Evolutionary conservation across 2,329 filamentous ascomycete genomes (phyloP).

Genomic region (Sarocladiaceae sp.): DNA sequence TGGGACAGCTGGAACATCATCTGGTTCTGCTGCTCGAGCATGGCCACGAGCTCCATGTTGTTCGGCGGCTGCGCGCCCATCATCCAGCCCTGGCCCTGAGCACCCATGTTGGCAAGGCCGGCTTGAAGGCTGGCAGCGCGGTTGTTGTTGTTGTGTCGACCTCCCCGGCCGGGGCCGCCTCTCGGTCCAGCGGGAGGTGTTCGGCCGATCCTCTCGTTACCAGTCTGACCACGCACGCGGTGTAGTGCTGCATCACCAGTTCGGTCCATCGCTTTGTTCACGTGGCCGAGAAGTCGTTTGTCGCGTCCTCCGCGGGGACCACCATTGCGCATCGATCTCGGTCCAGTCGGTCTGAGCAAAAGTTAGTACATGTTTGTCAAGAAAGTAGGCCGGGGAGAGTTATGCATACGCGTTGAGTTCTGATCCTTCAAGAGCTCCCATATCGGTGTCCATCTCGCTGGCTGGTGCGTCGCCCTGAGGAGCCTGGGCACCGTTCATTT

Average conservation of each 20-base stretch:
- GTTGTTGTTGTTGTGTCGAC: constrained; percentile 46
- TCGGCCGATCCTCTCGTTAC: constrained; percentile 69
- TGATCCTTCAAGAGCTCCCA: constrained; percentile 51
- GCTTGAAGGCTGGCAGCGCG: constrained; percentile 43
- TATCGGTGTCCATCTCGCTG: constrained; percentile 61
- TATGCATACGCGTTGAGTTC: constrained; percentile 54
- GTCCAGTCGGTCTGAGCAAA: constrained; percentile 74
- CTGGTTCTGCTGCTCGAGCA: constrained; percentile 80
- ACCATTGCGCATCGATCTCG: constrained; percentile 85
- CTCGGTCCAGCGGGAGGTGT: constrained; percentile 67
- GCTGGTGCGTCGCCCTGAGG: constrained; percentile 28
- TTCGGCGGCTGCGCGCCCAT: constrained; percentile 40
- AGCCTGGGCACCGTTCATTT: constrained; percentile 46
- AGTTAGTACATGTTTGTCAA: constrained; percentile 30
- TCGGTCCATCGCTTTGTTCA: constrained; percentile 78
- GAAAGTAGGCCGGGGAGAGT: not conserved
- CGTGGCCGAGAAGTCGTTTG: constrained; percentile 78
- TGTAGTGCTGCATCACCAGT: constrained; percentile 69
- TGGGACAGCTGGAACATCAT: constrained; percentile 75
- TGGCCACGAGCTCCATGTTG: constrained; percentile 59
- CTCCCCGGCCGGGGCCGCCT: constrained; percentile 44
- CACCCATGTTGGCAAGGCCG: constrained; percentile 41
- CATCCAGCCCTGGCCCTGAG: constrained; percentile 31
- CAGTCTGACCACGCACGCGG: constrained; percentile 65
- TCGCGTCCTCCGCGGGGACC: constrained; percentile 56